Evolutionary conservation across 164 flowering plant genomes (phyloP).

Genomic region (Warburgia ugandensis): DNA sequence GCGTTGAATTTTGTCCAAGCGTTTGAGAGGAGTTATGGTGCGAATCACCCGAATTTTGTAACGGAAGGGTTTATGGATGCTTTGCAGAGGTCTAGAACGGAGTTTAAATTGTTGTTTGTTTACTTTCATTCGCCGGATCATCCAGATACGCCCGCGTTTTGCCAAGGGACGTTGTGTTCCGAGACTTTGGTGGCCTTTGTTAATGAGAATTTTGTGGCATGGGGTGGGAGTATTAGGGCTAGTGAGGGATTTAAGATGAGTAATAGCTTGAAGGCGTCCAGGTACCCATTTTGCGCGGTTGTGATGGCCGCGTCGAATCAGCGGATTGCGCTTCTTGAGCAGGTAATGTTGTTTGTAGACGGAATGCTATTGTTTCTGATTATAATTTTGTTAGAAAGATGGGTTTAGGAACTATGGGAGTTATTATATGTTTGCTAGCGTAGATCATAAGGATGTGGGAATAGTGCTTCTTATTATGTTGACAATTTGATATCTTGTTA

Average conservation of each 20-base stretch:
- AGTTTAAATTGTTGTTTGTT: constrained; percentile 73
- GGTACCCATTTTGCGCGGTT: constrained; percentile 87
- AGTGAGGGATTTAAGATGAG: constrained; percentile 99
- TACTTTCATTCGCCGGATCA: constrained; percentile 97
- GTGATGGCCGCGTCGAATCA: constrained; percentile 89
- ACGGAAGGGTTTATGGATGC: constrained; percentile 86
- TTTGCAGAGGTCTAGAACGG: constrained; percentile 64
- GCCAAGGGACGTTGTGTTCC: constrained; percentile 63
- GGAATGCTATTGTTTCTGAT: background rate
- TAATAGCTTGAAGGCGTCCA: constrained; percentile 89
- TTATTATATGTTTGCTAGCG: background rate
- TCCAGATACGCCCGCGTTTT: constrained; percentile 73
- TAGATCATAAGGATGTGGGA: background rate
- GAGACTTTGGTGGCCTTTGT: constrained; percentile 56
- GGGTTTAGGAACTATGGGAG: background rate
- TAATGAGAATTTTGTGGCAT: constrained; percentile 85
- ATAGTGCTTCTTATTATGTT: no score
- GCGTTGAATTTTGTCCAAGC: constrained; percentile 52
- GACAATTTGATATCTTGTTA: no score
- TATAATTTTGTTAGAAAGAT: background rate
- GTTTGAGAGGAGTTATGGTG: constrained; percentile 84
- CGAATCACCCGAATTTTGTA: constrained; percentile 57
- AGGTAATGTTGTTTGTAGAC: constrained; percentile 40
- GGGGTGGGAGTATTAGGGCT: constrained; percentile 92
- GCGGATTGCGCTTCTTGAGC: constrained; percentile 86